These are phyloP conservation scores for Phytopythium boreale DNA, from an alignment of 352 stramenopile species.

Conservation along the genomic window DNA sequence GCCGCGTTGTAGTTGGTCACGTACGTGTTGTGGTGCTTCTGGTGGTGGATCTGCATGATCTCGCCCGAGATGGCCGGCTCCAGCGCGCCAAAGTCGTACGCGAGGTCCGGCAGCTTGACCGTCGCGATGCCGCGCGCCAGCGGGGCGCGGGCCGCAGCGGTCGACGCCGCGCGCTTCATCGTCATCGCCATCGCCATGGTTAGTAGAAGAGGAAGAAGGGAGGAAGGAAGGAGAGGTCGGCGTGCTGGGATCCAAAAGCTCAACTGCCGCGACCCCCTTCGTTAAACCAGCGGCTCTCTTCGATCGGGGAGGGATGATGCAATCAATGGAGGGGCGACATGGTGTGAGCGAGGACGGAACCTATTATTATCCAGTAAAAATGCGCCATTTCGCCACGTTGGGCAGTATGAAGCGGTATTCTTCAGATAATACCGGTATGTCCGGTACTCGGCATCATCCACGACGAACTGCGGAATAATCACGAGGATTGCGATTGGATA, in stretches of 20 bases:
- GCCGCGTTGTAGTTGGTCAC: constrained; percentile 95
- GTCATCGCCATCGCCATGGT: constrained; percentile 15
- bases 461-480: not conserved
- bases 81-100: constrained; percentile 86
- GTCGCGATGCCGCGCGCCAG: constrained; percentile 53
- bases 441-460: not conserved
- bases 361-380: not conserved
- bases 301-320: constrained; percentile 7
- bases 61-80: constrained; percentile 86
- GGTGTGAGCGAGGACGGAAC: not conserved
- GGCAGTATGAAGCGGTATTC: not conserved
- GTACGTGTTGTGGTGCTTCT: constrained; percentile 97
- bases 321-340: constrained; percentile 6
- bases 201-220: not conserved
- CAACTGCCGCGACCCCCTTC: constrained; percentile 11
- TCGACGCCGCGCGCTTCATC: constrained; percentile 15
- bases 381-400: no score
- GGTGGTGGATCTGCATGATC: constrained; percentile 95
- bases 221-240: not conserved
- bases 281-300: constrained; percentile 20
- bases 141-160: constrained; percentile 8
- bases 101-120: constrained; percentile 78
- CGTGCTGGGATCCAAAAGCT: constrained; percentile 23
- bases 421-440: not conserved
- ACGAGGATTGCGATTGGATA: not conserved